Evolutionary conservation across 805 yeast species (phyloP), one percentile per base, ranked within the genome.

Genomic region (Torulaspora franciscae): DNA sequence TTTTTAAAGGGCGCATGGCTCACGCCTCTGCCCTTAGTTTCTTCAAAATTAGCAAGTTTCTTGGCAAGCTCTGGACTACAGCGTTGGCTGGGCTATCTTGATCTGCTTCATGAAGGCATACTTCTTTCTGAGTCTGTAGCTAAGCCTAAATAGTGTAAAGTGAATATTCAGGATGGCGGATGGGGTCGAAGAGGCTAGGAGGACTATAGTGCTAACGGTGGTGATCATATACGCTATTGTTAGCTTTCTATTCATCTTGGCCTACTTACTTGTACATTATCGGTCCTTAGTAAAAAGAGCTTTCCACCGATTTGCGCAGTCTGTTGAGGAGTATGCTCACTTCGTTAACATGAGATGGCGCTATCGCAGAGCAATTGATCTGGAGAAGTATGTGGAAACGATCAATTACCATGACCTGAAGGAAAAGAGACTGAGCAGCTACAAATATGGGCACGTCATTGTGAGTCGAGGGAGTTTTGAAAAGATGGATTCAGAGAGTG

Each of bases 391-490:
- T 17, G 29, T 26, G 15, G 40, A 27, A 9, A 37, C 25, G 10
- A 27, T 37, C 32, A 24, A 26, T 10, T 37, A 37, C 23, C 14
- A 13, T 19, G 38, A 40, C 15, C 25, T 32, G 17, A 13, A 24
- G 23, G 27, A 17, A 8, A 11, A 33, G 25, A 26, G 27, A 14
- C 13, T 40, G 32, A 38, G 33, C 22, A 32, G 38, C 10, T 33
- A 40, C 25, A 40, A 40, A 15, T 40, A 40, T 14, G 19, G 30
- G 30, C 38, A 32, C 17, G 32, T 40, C 6, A 33, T 33, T 13
- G 10, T 40, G 29, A 26, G 24, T 4, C 35, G 43, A 7, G 33
- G 33, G 17, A 17, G 23, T 15, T 27, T 40, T 17, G 43, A 40
- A 10, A 33, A 33, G 17, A 22, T 33, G 37, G 37, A 17, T 9